Conservation (phyloP, 2,329 filamentous ascomycete genomes). For the Cadophora sp. region DNA sequence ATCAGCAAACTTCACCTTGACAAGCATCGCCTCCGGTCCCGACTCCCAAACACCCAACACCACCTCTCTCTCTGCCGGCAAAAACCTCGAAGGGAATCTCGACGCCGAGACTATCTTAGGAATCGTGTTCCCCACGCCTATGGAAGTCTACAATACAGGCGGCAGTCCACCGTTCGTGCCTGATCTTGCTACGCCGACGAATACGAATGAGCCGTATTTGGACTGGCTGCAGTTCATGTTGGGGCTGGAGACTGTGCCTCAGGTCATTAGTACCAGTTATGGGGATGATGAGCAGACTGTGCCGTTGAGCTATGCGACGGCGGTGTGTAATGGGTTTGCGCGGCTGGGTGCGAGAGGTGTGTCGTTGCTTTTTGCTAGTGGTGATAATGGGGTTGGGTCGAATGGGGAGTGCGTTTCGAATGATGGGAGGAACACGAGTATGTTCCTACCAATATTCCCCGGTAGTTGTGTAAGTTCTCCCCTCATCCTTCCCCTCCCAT, state of each 20-base stretch:
- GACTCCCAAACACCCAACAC: slow-evolving; percentile 31
- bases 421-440: slow-evolving; percentile 60
- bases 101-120: slow-evolving; percentile 62
- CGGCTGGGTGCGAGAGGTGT: slow-evolving; percentile 61
- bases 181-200: slow-evolving; percentile 42
- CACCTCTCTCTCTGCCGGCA: slow-evolving; percentile 24
- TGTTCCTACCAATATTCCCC: slow-evolving; percentile 62
- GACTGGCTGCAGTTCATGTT: slow-evolving; percentile 60
- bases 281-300: slow-evolving; percentile 65
- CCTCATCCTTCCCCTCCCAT: background rate
- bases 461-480: slow-evolving; percentile 39
- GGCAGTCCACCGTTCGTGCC: slow-evolving; percentile 59
- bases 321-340: slow-evolving; percentile 61
- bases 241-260: slow-evolving; percentile 52
- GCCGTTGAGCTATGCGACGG: slow-evolving; percentile 56
- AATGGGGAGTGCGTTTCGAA: slow-evolving; percentile 54
- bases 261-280: slow-evolving; percentile 64
- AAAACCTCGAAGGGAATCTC: slow-evolving; percentile 58
- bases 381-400: slow-evolving; percentile 55
- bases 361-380: slow-evolving; percentile 57
- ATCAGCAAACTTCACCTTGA: slow-evolving; percentile 28
- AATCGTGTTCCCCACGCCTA: slow-evolving; percentile 58
- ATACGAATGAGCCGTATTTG: slow-evolving; percentile 62
- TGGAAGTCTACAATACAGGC: slow-evolving; percentile 61
- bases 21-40: slow-evolving; percentile 28